Base-by-base conservation (phyloP, 176 grass and related monocot genomes). In the Zoysia japonica region DNA sequence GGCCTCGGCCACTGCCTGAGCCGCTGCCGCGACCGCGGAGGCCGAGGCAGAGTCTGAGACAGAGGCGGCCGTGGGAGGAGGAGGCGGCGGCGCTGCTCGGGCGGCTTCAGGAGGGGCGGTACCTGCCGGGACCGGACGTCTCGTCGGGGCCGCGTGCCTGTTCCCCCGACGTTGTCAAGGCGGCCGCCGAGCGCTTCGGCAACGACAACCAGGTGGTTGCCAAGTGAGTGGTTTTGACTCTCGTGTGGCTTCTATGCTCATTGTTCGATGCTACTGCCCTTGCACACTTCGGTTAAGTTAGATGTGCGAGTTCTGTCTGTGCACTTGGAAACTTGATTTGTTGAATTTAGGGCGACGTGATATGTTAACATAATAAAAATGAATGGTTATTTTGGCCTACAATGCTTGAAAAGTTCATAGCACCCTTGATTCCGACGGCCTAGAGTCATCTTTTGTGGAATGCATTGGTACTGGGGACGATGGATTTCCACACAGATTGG, bases 131-230 rank as follows among this genome's bases (percentile, higher is more conserved):
- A 14, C 82, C 61, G 20, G 87, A 86, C 75, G 6, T 82, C 36
- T 81, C 82, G 2, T 40, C 11, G 44, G 78, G 41, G 20, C 65
- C 71, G 41, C 28, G 44, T 14, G 71, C 64, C 9, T 79, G n/a
- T 13, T 86, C 76, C 2, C 86, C 79, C 2, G 80, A 81, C 74
- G 60, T 67, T 40, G 80, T 88, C 76, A 90, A 93, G 75, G 37
- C 85, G 44, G 91, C 88, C 9, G 83, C 83, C 40, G 88, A 90
- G 70, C 78, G 84, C 36, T 90, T 86, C 72, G 88, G 88, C 5
- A 64, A 84, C 7, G 79, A 84, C 59, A 80, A 90, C 53, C 91
- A 90, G 70, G 83, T 74, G 6, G 84, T 88, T 53, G 85, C 91
- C 51, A 93, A 86, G 91, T 90, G 74, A 90, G 85, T 81, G 28